Conservation (phyloP, 805 yeast species). For the Wickerhamiella azyma region DNA sequence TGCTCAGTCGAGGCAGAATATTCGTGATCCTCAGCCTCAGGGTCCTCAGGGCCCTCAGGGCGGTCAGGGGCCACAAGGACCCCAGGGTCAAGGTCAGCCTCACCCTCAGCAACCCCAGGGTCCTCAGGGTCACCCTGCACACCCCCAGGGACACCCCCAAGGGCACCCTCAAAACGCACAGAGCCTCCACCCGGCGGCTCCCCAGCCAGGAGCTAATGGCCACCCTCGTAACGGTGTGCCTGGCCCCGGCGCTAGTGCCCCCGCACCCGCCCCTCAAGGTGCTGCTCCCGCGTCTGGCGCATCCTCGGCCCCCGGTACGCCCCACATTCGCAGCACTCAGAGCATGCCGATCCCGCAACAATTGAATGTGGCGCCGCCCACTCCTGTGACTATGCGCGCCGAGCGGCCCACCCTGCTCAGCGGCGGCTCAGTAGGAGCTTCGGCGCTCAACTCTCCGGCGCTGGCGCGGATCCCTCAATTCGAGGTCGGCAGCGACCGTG, state of each 20-base stretch:
- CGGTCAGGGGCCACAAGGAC: neutral
- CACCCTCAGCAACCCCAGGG: slow-evolving; percentile 10
- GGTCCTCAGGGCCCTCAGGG: neutral
- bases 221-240: neutral
- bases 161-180: neutral
- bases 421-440: slow-evolving; percentile 29
- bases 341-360: slow-evolving; percentile 43
- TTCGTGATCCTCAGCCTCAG: neutral
- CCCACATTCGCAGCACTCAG: slow-evolving; percentile 6
- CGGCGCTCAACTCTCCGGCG: slow-evolving; percentile 56
- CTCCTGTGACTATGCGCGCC: slow-evolving; percentile 50
- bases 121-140: slow-evolving; percentile 9
- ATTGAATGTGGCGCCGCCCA: slow-evolving; percentile 50
- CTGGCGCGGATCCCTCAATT: slow-evolving; percentile 68
- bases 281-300: too few species aligned
- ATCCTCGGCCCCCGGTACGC: neutral
- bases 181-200: slow-evolving; percentile 15
- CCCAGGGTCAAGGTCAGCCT: neutral
- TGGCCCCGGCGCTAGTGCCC: too few species aligned
- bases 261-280: too few species aligned
- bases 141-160: neutral
- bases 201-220: slow-evolving; percentile 52
- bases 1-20: neutral
- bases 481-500: slow-evolving; percentile 56
- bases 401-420: slow-evolving; percentile 56